phyloP scores from a whole-genome alignment of 108 stramenopile genomes.

The Cyclotella cryptica region DNA sequence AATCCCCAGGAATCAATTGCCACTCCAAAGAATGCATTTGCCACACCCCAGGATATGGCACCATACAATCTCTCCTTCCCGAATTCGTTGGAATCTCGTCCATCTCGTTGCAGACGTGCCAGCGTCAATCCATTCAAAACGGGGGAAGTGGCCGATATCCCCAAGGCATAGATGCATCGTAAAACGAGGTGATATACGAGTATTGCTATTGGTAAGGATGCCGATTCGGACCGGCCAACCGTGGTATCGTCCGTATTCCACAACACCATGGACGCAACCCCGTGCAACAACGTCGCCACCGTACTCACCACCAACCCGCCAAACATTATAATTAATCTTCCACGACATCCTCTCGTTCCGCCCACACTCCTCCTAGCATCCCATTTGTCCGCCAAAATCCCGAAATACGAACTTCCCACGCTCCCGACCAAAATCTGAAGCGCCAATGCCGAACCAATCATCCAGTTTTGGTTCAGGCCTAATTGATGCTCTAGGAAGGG shows the following conservation, averaged over 20 bases:
- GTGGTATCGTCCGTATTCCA: not conserved
- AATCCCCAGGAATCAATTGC: conserved; percentile 49
- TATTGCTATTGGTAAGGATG: conserved; percentile 21
- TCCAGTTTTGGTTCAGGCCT: conserved; percentile 43
- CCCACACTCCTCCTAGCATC: conserved; percentile 10
- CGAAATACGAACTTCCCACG: conserved; percentile 46
- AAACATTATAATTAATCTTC: conserved; percentile 37
- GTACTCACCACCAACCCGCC: conserved; percentile 40
- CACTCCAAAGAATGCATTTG: conserved; percentile 47
- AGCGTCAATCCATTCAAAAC: conserved; percentile 59
- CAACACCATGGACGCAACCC: conserved; percentile 7
- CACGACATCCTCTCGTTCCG: conserved; percentile 11
- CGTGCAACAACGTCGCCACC: conserved; percentile 38
- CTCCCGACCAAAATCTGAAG: conserved; percentile 37
- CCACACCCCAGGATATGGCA: conserved; percentile 56
- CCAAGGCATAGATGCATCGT: conserved; percentile 38
- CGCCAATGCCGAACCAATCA: conserved; percentile 48
- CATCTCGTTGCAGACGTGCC: conserved; percentile 52
- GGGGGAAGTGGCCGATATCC: conserved; percentile 30
- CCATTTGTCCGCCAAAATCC: conserved; percentile 49
- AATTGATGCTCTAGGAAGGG: conserved; percentile 57
- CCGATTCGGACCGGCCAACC: not conserved
- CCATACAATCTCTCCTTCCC: conserved; percentile 57
- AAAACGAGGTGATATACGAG: conserved; percentile 46
- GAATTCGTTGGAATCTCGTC: conserved; percentile 37